Base-by-base conservation (phyloP, 2,329 filamentous ascomycete species). In the Fusarium oligoseptatum region DNA sequence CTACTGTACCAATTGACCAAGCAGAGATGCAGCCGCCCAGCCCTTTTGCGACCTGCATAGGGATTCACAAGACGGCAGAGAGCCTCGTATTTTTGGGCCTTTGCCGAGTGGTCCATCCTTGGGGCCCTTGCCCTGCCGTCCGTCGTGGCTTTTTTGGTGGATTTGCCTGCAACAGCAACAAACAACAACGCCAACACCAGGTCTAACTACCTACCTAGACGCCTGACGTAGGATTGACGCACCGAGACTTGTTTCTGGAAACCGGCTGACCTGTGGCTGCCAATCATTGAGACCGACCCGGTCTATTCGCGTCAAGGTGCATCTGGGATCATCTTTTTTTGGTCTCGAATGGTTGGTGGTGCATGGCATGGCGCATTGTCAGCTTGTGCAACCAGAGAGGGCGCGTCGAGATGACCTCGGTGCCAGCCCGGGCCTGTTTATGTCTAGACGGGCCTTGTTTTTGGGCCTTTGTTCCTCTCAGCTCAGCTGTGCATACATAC, bases 151-250 rank as follows among this genome's bases (percentile, higher is more conserved):
- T 62, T 62, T 62, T 63, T 48, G 20, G n/a, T 34, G 60, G 60
- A 12, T 22, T 34, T 52, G 48, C 48, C 48, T 32, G 24, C 48
- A 12, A 29, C 27, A 36, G 34, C 12, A 36, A 36, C 34, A 36
- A 64, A 50, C 43, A 48, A 24, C 43, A 48, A 50, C 45, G 27
- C 22, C 45, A 50, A 50, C 45, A 50, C 22, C 22, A 50, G 15
- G 45, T 1, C 45, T 48, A 10, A 14, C 43, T 50, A 12, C 1
- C 43, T 48, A 17, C 22, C 43, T 50, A 17, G 27, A 24, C 32
- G 15, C 60, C 60, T 74, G 72, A 73, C 72, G 72, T 74, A 70
- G 60, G 43, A 55, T 74, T 74, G 72, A 74, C 69, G 72, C 72
- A 66, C 48, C 36, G 66, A 75, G 68, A 69, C 50, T 73, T 64